Percentiles rank a stretch among this genome's conserved stretches.
Evolutionary conservation across 768 basidiomycete species (phyloP).

Genomic region (Tulasnella sp.): DNA sequence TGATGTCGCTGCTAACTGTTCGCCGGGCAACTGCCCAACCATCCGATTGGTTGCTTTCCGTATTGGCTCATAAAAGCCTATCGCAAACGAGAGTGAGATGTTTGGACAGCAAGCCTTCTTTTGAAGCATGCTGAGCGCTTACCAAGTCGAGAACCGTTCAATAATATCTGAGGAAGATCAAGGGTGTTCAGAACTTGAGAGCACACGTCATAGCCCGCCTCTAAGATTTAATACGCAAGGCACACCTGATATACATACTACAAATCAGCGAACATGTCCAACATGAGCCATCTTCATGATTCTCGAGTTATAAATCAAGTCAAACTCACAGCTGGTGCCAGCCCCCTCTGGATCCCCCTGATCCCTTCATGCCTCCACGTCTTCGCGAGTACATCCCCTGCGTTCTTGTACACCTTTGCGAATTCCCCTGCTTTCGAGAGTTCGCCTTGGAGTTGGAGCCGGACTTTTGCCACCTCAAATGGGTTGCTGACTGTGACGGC

Average conservation of each 20-base stretch:
- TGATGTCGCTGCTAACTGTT: conserved; percentile 65
- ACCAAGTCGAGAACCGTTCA: conserved; percentile 90
- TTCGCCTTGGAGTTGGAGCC: conserved; percentile 92
- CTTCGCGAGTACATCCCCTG: conserved; percentile 76
- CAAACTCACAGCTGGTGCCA: conserved; percentile 68
- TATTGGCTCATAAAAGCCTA: conserved; percentile 95
- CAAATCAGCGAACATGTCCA: conserved; percentile 4
- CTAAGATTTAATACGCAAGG: background rate
- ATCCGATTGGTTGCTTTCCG: conserved; percentile 56
- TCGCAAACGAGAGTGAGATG: background rate
- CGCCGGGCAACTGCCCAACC: conserved; percentile 49
- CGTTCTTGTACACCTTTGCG: conserved; percentile 74
- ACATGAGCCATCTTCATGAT: background rate
- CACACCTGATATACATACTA: conserved; percentile 88
- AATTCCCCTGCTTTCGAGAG: conserved; percentile 56
- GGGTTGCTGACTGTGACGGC: conserved; percentile 32
- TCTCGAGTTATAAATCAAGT: background rate
- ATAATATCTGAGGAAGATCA: conserved; percentile 50
- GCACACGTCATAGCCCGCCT: background rate
- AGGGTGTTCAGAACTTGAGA: conserved; percentile 4
- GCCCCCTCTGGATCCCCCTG: conserved; percentile 83
- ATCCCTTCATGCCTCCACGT: conserved; percentile 86
- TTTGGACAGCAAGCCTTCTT: background rate
- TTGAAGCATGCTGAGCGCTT: conserved; percentile 15
- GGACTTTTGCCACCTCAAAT: conserved; percentile 71